These are phyloP conservation scores for Solanum hybrid DNA, from an alignment of 305 asterid genomes.

Conservation along the genomic window DNA sequence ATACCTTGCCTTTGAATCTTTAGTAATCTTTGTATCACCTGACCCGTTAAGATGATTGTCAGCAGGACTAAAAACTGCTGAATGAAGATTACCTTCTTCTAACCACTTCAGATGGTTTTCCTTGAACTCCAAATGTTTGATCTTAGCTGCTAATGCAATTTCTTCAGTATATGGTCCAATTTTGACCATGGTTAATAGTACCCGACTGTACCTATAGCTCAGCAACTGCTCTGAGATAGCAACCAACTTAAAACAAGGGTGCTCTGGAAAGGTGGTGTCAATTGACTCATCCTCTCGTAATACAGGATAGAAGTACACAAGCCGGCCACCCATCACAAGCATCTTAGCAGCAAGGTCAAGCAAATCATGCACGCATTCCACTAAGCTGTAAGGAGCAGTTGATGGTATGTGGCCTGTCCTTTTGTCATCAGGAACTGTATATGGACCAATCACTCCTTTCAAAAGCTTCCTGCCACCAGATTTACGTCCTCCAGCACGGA, in stretches of 20 bases:
- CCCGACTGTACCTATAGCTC: constrained; percentile 36
- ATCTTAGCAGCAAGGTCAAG: constrained; percentile 85
- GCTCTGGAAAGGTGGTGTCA: constrained; percentile 69
- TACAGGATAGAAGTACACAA: constrained; percentile 87
- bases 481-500: constrained; percentile 99
- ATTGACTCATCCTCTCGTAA: constrained; percentile 55
- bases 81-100: constrained; percentile 92
- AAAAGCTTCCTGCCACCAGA: constrained; percentile 97
- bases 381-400: constrained; percentile 89
- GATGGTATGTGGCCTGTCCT: constrained; percentile 92
- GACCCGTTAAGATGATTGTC: constrained; percentile 28
- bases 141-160: constrained; percentile 45
- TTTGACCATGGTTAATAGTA: constrained; percentile 36
- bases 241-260: constrained; percentile 68
- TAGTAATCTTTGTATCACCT: constrained; percentile 37
- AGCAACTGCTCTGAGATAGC: constrained; percentile 38
- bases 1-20: constrained; percentile 61
- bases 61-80: constrained; percentile 77
- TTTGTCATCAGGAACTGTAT: constrained; percentile 84
- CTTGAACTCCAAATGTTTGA: constrained; percentile 62
- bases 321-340: constrained; percentile 90
- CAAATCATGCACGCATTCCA: constrained; percentile 87
- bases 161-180: constrained; percentile 25
- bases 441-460: constrained; percentile 77
- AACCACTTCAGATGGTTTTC: constrained; percentile 90